Evolutionary conservation across 139 green algal species (phyloP).

Genomic region (Chlorella sp.): DNA sequence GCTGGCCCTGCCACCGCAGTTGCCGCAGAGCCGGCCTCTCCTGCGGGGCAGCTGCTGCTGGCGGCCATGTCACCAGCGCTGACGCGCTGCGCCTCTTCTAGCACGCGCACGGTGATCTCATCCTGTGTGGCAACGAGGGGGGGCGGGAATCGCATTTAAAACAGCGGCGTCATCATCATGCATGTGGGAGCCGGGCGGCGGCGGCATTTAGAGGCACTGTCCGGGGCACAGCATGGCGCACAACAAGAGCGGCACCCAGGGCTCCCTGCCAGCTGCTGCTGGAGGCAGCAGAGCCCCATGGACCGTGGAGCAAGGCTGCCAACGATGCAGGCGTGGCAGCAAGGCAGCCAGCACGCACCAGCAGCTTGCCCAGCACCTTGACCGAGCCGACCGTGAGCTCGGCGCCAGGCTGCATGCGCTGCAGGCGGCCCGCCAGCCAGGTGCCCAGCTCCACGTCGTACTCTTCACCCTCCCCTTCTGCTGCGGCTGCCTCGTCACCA

Average conservation of each 20-base stretch:
- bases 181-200: too few species aligned
- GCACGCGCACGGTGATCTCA: slow-evolving; percentile 20
- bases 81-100: slow-evolving; percentile 38
- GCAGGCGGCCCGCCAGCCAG: slow-evolving; percentile 20
- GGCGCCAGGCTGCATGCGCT: slow-evolving; percentile 30
- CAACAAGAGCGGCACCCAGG: too few species aligned
- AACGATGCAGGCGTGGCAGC: too few species aligned
- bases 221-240: too few species aligned
- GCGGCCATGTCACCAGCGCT: background rate
- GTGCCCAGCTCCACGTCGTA: slow-evolving; percentile 21
- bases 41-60: background rate
- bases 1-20: background rate
- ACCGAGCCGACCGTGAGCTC: slow-evolving; percentile 26
- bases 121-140: too few species aligned
- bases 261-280: too few species aligned
- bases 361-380: slow-evolving; percentile 16
- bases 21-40: background rate
- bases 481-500: too few species aligned
- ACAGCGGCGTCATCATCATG: too few species aligned
- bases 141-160: too few species aligned
- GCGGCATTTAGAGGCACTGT: too few species aligned
- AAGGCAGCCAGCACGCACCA: background rate
- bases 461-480: background rate
- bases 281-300: too few species aligned
- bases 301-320: too few species aligned